Conservation (phyloP, 2,329 filamentous ascomycete genomes). For the Xylaria sp. region DNA sequence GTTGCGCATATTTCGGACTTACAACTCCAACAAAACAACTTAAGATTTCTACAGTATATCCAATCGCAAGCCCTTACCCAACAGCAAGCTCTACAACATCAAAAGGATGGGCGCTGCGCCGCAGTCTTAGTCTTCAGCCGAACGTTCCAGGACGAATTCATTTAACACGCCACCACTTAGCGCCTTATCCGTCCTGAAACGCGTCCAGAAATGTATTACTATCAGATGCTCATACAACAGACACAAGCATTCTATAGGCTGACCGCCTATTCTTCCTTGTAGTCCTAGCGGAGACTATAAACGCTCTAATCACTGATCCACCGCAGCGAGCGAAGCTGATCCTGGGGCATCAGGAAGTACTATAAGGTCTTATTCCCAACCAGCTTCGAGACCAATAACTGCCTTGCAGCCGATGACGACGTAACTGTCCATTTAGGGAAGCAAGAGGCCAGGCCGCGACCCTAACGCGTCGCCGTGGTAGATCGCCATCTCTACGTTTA, state of each 20-base stretch:
- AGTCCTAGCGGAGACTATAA: slow-evolving; percentile 63
- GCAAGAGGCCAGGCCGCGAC: too few relatives aligned
- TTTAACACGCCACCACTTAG: slow-evolving; percentile 70
- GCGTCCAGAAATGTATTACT: slow-evolving; percentile 66
- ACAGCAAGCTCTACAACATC: slow-evolving; percentile 56
- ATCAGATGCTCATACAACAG: slow-evolving; percentile 56
- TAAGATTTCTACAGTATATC: slow-evolving; percentile 59
- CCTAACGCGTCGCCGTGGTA: too few relatives aligned
- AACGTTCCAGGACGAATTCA: slow-evolving; percentile 69
- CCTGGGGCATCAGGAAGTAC: slow-evolving; percentile 61
- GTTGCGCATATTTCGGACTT: slow-evolving; percentile 58
- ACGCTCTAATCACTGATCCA: slow-evolving; percentile 66
- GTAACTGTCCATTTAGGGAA: too few relatives aligned
- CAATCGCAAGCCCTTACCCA: slow-evolving; percentile 58
- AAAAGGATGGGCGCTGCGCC: slow-evolving; percentile 53
- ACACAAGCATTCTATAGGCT: slow-evolving; percentile 60
- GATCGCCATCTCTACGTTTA: too few relatives aligned
- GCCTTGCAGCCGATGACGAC: slow-evolving; percentile 48
- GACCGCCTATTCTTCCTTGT: slow-evolving; percentile 66
- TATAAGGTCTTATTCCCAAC: slow-evolving; percentile 74
- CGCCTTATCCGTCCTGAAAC: slow-evolving; percentile 66
- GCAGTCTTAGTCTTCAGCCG: slow-evolving; percentile 53
- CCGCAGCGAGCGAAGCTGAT: slow-evolving; percentile 60
- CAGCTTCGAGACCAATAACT: slow-evolving; percentile 61
- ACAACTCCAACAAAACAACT: slow-evolving; percentile 58